Evolutionary conservation across 768 basidiomycete species (phyloP).

Genomic region (Pleurotus tuber-regium): DNA sequence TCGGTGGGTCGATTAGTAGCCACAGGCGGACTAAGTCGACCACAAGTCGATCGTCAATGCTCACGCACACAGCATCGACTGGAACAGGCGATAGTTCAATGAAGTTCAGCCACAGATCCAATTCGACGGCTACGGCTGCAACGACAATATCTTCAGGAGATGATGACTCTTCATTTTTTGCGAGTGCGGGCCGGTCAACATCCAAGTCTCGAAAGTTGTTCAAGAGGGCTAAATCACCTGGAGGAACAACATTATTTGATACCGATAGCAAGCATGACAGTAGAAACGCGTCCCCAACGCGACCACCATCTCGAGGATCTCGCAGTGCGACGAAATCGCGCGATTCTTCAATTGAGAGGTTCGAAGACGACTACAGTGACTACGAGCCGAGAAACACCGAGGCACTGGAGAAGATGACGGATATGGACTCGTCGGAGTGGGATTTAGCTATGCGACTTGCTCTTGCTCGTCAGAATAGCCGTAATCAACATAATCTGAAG

Average conservation of each 20-base stretch:
- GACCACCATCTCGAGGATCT: neutral
- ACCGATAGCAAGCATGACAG: conserved; percentile 44
- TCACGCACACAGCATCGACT: conserved; percentile 68
- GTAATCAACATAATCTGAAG: conserved; percentile 61
- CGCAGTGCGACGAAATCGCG: conserved; percentile 34
- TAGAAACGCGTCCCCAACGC: conserved; percentile 34
- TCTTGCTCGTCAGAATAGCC: conserved; percentile 81
- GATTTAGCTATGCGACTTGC: conserved; percentile 78
- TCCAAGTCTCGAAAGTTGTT: conserved; percentile 47
- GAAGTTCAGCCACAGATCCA: conserved; percentile 71
- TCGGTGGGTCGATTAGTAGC: conserved; percentile 68
- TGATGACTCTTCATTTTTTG: conserved; percentile 53
- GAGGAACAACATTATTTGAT: conserved; percentile 20
- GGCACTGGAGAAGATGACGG: conserved; percentile 31
- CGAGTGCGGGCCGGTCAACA: conserved; percentile 29
- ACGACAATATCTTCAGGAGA: conserved; percentile 63
- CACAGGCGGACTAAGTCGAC: conserved; percentile 70
- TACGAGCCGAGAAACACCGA: conserved; percentile 44
- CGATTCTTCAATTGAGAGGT: conserved; percentile 29
- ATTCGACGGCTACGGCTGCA: conserved; percentile 61
- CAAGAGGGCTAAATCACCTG: conserved; percentile 41
- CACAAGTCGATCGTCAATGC: conserved; percentile 65
- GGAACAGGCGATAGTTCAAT: conserved; percentile 61
- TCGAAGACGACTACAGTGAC: conserved; percentile 33
- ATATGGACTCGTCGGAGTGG: conserved; percentile 65